phyloP scores from a whole-genome alignment of 345 rosid genomes.

The Euphorbia lathyris region DNA sequence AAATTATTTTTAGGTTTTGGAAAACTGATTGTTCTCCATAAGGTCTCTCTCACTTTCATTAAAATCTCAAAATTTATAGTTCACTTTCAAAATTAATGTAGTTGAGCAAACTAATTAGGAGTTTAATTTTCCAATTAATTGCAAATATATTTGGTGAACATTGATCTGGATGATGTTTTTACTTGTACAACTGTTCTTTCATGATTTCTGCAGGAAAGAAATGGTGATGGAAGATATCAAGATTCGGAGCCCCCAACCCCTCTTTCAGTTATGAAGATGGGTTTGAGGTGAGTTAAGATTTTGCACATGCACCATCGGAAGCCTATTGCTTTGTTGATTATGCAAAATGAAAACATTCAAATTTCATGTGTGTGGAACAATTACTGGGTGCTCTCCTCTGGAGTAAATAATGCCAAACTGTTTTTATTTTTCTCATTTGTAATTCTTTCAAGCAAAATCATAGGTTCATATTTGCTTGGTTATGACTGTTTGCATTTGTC shows the following conservation, averaged over 20 bases:
- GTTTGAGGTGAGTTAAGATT: slow-evolving; percentile 56
- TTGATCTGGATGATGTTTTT: neutral
- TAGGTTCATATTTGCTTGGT: neutral
- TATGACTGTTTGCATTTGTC: neutral
- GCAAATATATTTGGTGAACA: neutral
- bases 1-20: neutral
- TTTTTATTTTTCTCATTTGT: neutral
- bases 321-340: neutral
- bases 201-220: slow-evolving; percentile 62
- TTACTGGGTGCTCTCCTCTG: neutral
- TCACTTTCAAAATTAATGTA: neutral
- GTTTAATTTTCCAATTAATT: neutral
- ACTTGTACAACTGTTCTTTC: slow-evolving; percentile 5
- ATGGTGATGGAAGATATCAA: slow-evolving; percentile 72
- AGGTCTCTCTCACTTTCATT: neutral
- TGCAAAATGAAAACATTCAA: neutral
- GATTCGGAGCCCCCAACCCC: slow-evolving; percentile 99
- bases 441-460: neutral
- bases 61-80: neutral
- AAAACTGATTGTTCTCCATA: neutral
- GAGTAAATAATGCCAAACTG: neutral
- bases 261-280: slow-evolving; percentile 73
- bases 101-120: neutral
- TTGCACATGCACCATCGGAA: neutral
- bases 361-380: neutral